Conservation (phyloP, 2,329 filamentous ascomycete genomes). For the Alternaria brassicae region DNA sequence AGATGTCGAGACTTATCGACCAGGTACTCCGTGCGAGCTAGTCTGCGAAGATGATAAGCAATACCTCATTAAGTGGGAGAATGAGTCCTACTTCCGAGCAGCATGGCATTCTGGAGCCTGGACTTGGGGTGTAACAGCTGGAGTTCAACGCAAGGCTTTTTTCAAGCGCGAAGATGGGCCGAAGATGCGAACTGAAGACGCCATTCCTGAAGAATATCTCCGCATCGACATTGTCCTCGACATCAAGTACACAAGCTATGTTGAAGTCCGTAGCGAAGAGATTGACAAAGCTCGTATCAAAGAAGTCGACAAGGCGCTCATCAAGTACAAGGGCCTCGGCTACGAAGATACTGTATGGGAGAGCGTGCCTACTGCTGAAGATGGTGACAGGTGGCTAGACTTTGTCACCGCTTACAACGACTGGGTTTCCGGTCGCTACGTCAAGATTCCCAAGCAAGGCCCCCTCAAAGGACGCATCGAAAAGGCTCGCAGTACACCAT, state of each 20-base stretch:
- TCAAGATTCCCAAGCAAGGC: constrained; percentile 63
- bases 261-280: constrained; percentile 67
- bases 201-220: constrained; percentile 86
- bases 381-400: constrained; percentile 75
- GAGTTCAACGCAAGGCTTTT: constrained; percentile 75
- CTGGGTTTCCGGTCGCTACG: constrained; percentile 80
- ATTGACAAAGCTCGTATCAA: constrained; percentile 74
- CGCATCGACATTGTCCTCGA: constrained; percentile 88
- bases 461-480: constrained; percentile 72
- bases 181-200: constrained; percentile 75
- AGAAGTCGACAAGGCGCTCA: constrained; percentile 74
- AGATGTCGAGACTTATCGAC: constrained; percentile 62
- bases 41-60: constrained; percentile 82
- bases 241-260: constrained; percentile 70
- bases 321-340: constrained; percentile 91
- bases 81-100: constrained; percentile 79
- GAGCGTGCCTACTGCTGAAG: constrained; percentile 69
- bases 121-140: constrained; percentile 75
- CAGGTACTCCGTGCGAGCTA: constrained; percentile 61
- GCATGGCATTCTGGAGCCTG: constrained; percentile 89
- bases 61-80: constrained; percentile 89
- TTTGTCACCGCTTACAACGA: constrained; percentile 86
- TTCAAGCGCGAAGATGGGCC: constrained; percentile 72
- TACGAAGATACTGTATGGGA: constrained; percentile 96
- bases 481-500: constrained; percentile 70